Percentiles rank a stretch among this genome's conserved stretches.
Evolutionary conservation across 2,329 filamentous ascomycete species (phyloP).

Genomic region (Hyphodiscus sp.): DNA sequence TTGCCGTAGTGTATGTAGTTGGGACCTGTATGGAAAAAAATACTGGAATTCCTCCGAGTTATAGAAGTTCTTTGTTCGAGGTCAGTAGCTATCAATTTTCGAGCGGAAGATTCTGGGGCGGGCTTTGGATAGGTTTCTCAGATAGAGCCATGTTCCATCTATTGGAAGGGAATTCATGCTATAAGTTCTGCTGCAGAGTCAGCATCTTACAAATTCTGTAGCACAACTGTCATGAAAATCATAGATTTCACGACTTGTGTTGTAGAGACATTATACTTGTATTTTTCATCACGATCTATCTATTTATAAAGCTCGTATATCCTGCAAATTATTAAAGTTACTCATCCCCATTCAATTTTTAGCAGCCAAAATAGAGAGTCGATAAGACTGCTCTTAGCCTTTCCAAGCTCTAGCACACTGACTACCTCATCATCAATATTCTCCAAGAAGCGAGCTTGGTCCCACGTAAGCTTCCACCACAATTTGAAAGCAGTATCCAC

Average conservation of each 20-base stretch:
- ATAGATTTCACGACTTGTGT: conserved; percentile 8
- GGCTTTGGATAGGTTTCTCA: too few relatives aligned
- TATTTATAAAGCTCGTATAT: conserved; percentile 8
- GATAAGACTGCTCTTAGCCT: conserved; percentile 18
- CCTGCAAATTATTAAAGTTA: conserved; percentile 2
- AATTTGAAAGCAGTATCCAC: conserved; percentile 13
- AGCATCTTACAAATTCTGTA: too few relatives aligned
- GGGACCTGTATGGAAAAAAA: too few relatives aligned
- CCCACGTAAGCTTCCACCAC: conserved; percentile 12
- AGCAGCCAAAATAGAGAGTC: conserved; percentile 16
- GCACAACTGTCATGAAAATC: too few relatives aligned
- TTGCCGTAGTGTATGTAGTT: too few relatives aligned
- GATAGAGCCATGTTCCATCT: too few relatives aligned
- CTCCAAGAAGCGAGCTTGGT: conserved; percentile 16
- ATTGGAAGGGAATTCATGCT: too few relatives aligned
- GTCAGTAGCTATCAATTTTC: too few relatives aligned
- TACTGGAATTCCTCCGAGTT: too few relatives aligned
- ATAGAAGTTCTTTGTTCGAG: too few relatives aligned
- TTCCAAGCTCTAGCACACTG: conserved; percentile 17
- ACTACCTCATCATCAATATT: conserved; percentile 21
- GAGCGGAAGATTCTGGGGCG: too few relatives aligned
- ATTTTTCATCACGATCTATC: conserved; percentile 7
- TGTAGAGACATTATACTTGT: conserved; percentile 8
- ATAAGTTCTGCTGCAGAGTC: too few relatives aligned
- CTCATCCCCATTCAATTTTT: conserved; percentile 8